Evolutionary conservation across 306 rosid species (phyloP).

Genomic region (Pyrus pyrifolia): DNA sequence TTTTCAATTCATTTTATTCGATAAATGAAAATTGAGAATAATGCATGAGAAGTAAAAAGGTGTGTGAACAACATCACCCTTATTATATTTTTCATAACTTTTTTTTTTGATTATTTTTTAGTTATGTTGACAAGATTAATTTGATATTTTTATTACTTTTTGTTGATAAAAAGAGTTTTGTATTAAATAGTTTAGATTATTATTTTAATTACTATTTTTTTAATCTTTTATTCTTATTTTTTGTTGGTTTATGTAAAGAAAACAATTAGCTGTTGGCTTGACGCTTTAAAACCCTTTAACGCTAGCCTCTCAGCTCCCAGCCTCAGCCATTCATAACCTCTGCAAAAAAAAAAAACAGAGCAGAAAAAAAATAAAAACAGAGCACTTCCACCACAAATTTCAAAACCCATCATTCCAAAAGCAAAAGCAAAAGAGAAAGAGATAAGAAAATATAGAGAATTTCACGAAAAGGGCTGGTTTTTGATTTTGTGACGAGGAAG

Average conservation of each 20-base stretch:
- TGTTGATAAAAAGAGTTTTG: no score
- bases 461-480: slow-evolving; percentile 19
- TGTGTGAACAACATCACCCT: no score
- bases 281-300: slow-evolving; percentile 1
- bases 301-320: neutral
- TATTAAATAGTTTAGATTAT: no score
- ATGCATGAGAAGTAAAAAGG: no score
- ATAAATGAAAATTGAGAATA: fast-evolving
- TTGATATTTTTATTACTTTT: no score
- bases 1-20: no score
- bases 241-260: neutral
- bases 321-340: slow-evolving; percentile 32
- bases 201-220: neutral
- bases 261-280: slow-evolving; percentile 21
- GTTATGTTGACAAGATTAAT: no score
- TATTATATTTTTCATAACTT: no score
- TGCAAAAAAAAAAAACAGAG: slow-evolving; percentile 21
- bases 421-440: slow-evolving; percentile 12
- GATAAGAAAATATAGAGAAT: slow-evolving; percentile 16
- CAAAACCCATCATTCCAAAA: slow-evolving; percentile 40
- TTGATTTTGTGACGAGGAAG: slow-evolving; percentile 7
- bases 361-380: slow-evolving; percentile 16
- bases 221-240: neutral
- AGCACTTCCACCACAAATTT: slow-evolving; percentile 12
- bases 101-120: neutral